Base-by-base conservation (phyloP, 192 early-diverging fungal species). In the Pilobolus umbonatus region DNA sequence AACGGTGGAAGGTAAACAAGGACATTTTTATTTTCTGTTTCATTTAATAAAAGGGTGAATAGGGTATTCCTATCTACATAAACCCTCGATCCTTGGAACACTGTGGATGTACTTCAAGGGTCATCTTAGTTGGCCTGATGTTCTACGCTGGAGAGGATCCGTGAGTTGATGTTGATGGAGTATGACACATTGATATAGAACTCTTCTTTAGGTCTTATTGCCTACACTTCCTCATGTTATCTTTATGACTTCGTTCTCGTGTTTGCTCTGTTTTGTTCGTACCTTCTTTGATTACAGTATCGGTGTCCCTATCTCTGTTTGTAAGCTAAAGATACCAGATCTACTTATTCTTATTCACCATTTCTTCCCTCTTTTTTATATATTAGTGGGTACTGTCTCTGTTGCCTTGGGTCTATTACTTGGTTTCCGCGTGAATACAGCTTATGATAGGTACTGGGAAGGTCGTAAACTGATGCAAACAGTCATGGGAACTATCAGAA, bases 341-440 rank as follows among this genome's bases (percentile, higher is more conserved):
- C 39, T 53, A 19, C 25, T 25, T 30, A 21, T 40, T 43, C 32
- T 7, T 30, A 32, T 43, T 28, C 30, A 19, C 14, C 52, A 31
- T 11, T 62, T 14, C n/a, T 31, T 21, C 30, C 50, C 30, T 43
- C 11, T 42, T 24, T 12, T 10, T 42, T 4, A 32, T 15, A 19
- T 14, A 19, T 2, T n/a, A 75, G 79, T 80, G 21, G 61, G 67
- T 14, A 69, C 81, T 11, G 60, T 83, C 36, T 75, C 74, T 49
- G 80, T 83, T 26, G 79, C 77, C 14, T 65, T 83, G 25, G 79
- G 76, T 75, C 65, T 93, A 64, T 74, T 93, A 29, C 75, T 93
- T 36, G 91, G 85, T 39, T 93, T 93, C 71, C 81, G 91, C 51
- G 87, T 83, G 53, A 93, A 90, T 77, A 84, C 85, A 9, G 87